Percentiles rank a stretch among this genome's conserved stretches.
These are phyloP conservation scores for Pseudogymnoascus sp. DNA, from an alignment of 2,329 filamentous ascomycete species.

Conservation along the genomic window DNA sequence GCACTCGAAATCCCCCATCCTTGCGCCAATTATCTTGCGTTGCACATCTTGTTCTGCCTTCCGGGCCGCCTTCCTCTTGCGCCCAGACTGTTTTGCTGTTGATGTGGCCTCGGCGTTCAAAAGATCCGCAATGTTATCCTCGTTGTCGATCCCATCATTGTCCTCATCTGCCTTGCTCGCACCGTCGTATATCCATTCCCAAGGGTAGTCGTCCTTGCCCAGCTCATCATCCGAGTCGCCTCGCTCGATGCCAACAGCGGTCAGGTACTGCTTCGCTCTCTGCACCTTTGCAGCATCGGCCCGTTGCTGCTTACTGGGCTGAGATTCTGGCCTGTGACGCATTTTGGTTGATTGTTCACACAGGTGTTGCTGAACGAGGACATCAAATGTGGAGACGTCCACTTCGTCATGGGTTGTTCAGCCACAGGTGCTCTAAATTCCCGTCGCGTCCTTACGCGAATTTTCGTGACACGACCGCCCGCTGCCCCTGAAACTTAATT, in stretches of 20 bases:
- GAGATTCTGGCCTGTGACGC: slow-evolving; percentile 20
- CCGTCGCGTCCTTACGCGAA: background rate
- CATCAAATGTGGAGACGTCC: background rate
- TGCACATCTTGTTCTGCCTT: slow-evolving; percentile 25
- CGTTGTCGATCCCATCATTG: slow-evolving; percentile 8
- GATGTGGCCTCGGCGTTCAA: slow-evolving; percentile 16
- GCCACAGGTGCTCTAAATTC: background rate
- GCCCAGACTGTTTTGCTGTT: slow-evolving; percentile 14
- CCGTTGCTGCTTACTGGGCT: slow-evolving; percentile 16
- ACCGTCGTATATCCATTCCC: slow-evolving; percentile 70
- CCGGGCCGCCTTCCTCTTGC: slow-evolving; percentile 23
- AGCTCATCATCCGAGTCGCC: slow-evolving; percentile 89
- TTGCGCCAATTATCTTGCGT: slow-evolving; percentile 66
- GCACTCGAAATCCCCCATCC: slow-evolving; percentile 75
- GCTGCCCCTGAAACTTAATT: background rate
- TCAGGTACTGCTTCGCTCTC: slow-evolving; percentile 36
- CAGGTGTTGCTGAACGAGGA: background rate
- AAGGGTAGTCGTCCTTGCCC: slow-evolving; percentile 61
- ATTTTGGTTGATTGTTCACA: slow-evolving; percentile 19
- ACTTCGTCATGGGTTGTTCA: background rate
- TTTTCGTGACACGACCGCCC: background rate
- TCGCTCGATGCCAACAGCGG: slow-evolving; percentile 28
- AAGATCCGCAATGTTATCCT: slow-evolving; percentile 16
- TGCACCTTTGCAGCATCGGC: slow-evolving; percentile 26
- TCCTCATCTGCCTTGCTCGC: slow-evolving; percentile 13